Conservation (phyloP, 768 basidiomycete species). For the Phanerodontia chrysosporium region DNA sequence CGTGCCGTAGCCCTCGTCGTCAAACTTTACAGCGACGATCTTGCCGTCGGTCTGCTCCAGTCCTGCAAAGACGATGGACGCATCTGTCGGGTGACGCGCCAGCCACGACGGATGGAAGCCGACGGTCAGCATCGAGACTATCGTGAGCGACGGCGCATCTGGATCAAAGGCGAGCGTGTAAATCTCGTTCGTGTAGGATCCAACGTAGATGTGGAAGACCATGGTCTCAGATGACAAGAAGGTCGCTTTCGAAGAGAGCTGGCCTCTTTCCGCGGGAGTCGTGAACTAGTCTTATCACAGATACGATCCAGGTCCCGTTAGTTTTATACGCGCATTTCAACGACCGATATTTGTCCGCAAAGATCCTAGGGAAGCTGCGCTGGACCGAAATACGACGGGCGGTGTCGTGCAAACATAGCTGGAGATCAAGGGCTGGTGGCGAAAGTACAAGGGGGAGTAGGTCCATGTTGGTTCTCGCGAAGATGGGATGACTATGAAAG, state of each 20-base stretch:
- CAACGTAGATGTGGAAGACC: slow-evolving; percentile 47
- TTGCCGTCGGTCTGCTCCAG: slow-evolving; percentile 67
- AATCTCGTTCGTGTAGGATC: slow-evolving; percentile 62
- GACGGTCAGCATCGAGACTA: slow-evolving; percentile 41
- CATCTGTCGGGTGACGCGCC: slow-evolving; percentile 51
- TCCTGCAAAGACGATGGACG: slow-evolving; percentile 57
- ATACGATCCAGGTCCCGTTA: slow-evolving; percentile 4
- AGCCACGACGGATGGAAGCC: slow-evolving; percentile 79
- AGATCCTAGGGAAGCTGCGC: neutral
- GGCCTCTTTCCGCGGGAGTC: neutral
- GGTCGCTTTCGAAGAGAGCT: neutral
- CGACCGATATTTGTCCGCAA: slow-evolving; percentile 13
- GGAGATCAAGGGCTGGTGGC: neutral
- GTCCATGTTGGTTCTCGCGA: slow-evolving; percentile 13
- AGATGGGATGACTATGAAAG: neutral
- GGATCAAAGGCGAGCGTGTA: slow-evolving; percentile 63
- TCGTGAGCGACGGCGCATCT: slow-evolving; percentile 37
- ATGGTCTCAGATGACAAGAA: slow-evolving; percentile 13
- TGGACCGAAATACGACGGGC: slow-evolving; percentile 6
- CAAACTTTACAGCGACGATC: slow-evolving; percentile 56
- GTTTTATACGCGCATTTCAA: slow-evolving; percentile 6
- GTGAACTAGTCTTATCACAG: slow-evolving; percentile 11
- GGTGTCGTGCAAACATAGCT: neutral
- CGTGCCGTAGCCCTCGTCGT: slow-evolving; percentile 46
- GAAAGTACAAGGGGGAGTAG: slow-evolving; percentile 2